These are phyloP conservation scores for Acacia crassicarpa DNA, from an alignment of 306 rosid species.

Conservation along the genomic window DNA sequence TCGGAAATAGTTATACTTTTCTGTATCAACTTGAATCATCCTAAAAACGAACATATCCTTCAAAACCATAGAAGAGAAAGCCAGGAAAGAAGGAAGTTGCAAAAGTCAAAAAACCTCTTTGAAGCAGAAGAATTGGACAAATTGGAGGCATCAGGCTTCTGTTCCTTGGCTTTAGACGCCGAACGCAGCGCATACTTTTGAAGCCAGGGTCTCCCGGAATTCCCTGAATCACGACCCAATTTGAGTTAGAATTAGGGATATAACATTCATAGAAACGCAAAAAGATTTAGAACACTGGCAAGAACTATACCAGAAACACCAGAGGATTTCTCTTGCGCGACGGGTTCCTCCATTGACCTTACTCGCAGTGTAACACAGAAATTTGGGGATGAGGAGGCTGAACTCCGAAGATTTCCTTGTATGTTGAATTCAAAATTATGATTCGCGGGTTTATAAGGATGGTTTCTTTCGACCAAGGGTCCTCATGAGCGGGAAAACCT, in stretches of 20 bases:
- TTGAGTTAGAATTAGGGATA: background rate
- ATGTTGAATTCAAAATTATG: conserved; percentile 2
- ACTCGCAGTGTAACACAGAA: background rate
- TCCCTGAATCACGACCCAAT: conserved; percentile 45
- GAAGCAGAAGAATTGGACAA: conserved; percentile 44
- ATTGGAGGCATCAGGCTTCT: conserved; percentile 40
- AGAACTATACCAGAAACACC: conserved; percentile 35
- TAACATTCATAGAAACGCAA: background rate
- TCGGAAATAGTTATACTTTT: background rate
- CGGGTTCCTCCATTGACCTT: conserved; percentile 30
- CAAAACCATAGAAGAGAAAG: background rate
- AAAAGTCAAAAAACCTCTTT: conserved; percentile 45
- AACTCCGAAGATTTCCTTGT: background rate
- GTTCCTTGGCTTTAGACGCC: conserved; percentile 49
- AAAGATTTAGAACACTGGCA: background rate
- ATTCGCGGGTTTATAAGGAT: conserved; percentile 33
- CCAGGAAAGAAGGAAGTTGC: background rate
- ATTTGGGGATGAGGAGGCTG: background rate
- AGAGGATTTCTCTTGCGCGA: conserved; percentile 49
- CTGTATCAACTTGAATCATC: background rate
- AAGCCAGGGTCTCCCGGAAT: conserved; percentile 44
- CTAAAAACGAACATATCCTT: background rate
- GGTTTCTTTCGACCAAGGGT: conserved; percentile 19
- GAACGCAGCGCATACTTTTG: conserved; percentile 70
- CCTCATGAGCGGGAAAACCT: conserved; percentile 54